A percentile compares a stretch with the other conserved stretches of the same genome.
phyloP scores from a whole-genome alignment of 202 grass and related monocot species.

The Setaria viridis region DNA sequence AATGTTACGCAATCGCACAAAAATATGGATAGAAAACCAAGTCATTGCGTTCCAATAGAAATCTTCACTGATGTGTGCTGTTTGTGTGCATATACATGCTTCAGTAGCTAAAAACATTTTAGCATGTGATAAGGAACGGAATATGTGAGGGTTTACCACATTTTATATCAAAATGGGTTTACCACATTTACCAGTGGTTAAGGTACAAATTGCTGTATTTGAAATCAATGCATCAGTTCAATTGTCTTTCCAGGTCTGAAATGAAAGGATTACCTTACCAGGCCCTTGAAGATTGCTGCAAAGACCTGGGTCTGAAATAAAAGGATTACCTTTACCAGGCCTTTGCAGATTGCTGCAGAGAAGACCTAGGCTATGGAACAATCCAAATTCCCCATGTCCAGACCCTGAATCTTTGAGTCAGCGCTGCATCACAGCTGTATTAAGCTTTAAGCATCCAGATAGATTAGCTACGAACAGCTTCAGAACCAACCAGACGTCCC shows the following conservation, averaged over 20 bases:
- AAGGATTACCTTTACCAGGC: conserved; percentile 51
- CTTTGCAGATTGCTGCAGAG: conserved; percentile 53
- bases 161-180: background rate
- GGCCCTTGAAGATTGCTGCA: conserved; percentile 58
- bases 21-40: background rate
- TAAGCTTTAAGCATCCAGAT: conserved; percentile 65
- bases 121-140: background rate
- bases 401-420: conserved; percentile 63
- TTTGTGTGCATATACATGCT: background rate
- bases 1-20: background rate
- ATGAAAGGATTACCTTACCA: conserved; percentile 55
- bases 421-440: conserved; percentile 53
- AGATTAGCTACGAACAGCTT: conserved; percentile 73
- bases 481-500: conserved; percentile 45
- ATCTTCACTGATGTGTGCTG: background rate
- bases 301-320: conserved; percentile 61
- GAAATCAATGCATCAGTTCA: background rate
- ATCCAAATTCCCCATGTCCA: conserved; percentile 74
- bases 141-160: background rate
- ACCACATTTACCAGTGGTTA: background rate
- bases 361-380: conserved; percentile 62
- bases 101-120: background rate
- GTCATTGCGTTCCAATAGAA: background rate
- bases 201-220: background rate
- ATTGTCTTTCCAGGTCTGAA: conserved; percentile 52